phyloP scores from a whole-genome alignment of 2,329 filamentous ascomycete genomes.

The Sarocladium brachiariae region DNA sequence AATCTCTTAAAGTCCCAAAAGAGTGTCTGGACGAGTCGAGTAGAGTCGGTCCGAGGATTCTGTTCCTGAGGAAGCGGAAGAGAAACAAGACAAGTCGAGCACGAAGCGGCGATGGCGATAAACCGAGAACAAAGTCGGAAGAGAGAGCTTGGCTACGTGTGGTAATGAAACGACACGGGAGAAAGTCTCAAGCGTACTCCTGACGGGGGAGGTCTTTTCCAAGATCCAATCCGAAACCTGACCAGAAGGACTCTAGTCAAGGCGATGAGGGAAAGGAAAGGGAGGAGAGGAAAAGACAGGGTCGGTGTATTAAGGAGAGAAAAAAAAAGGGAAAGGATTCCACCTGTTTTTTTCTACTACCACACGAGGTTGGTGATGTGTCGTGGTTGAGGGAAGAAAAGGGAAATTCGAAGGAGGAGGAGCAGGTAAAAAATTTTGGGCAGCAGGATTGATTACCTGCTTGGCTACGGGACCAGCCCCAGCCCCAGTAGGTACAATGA shows the following conservation, averaged over 20 bases:
- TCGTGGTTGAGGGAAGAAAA: conserved; percentile 7
- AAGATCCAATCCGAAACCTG: conserved; percentile 13
- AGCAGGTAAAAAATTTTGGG: conserved; percentile 10
- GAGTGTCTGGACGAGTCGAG: conserved; percentile 9
- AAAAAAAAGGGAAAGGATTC: conserved; percentile 12
- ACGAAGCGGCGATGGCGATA: not conserved
- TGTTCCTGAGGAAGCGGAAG: conserved; percentile 1
- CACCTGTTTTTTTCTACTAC: conserved; percentile 10
- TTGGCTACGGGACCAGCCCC: not conserved
- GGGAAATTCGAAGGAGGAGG: conserved; percentile 8
- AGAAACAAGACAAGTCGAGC: conserved; percentile 2
- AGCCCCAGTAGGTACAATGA: not conserved
- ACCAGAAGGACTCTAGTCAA: conserved; percentile 16
- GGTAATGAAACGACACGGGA: conserved; percentile 9
- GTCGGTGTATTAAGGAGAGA: conserved; percentile 10
- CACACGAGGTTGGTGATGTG: conserved; percentile 8
- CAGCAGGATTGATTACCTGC: conserved; percentile 8
- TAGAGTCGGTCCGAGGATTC: conserved; percentile 6
- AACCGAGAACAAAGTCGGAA: not conserved
- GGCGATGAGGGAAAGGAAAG: conserved; percentile 10
- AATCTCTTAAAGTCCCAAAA: conserved; percentile 5
- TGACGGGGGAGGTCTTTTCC: conserved; percentile 8
- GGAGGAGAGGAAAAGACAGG: conserved; percentile 7
- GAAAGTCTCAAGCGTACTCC: conserved; percentile 8
- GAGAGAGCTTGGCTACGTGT: conserved; percentile 6